These are phyloP conservation scores for Lenwebbia sp. DNA, from an alignment of 345 rosid species.

Conservation along the genomic window DNA sequence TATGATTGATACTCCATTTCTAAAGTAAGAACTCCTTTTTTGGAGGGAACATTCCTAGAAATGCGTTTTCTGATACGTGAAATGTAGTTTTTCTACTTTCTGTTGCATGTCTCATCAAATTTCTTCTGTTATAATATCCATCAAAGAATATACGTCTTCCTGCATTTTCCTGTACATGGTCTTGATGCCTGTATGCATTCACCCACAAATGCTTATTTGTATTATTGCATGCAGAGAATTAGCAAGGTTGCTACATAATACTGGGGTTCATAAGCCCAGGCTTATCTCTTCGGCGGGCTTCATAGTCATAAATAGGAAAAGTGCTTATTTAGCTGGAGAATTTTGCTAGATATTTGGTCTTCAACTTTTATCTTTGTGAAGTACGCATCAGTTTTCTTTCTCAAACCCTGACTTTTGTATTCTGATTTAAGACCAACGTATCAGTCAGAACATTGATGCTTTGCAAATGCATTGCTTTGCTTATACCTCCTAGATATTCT, in stretches of 20 bases:
- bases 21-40: background rate
- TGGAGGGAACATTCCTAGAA: background rate
- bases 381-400: background rate
- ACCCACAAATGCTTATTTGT: background rate
- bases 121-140: background rate
- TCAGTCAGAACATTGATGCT: background rate
- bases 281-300: background rate
- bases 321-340: background rate
- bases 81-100: background rate
- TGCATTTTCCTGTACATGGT: background rate
- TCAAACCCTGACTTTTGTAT: background rate
- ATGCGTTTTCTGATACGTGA: background rate
- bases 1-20: background rate
- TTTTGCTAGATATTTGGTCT: background rate
- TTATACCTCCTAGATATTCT: background rate
- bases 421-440: background rate
- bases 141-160: background rate
- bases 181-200: background rate
- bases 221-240: background rate
- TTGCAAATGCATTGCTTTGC: background rate
- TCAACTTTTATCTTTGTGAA: background rate
- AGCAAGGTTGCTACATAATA: background rate
- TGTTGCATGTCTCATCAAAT: background rate
- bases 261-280: background rate
- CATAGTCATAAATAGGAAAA: background rate